Evolutionary conservation across 495 filamentous ascomycete species (phyloP).

Genomic region (Talaromyces thailandensis): DNA sequence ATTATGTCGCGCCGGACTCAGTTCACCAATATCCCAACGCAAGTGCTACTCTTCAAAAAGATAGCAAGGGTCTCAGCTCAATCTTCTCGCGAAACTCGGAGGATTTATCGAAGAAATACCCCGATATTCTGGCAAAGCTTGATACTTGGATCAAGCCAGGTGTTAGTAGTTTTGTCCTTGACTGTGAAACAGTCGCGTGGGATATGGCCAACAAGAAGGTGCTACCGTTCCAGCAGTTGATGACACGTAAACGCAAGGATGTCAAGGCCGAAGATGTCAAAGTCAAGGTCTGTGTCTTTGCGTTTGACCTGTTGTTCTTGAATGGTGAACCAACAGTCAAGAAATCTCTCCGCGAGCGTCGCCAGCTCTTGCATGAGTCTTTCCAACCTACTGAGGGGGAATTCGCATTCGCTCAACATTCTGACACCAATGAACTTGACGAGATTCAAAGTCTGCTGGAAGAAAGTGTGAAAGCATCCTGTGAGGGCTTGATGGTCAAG

Average conservation of each 20-base stretch:
- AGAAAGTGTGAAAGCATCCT: conserved; percentile 86
- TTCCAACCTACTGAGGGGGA: conserved; percentile 78
- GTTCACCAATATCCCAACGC: conserved; percentile 52
- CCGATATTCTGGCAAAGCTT: conserved; percentile 84
- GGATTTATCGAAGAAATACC: conserved; percentile 94
- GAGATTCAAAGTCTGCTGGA: conserved; percentile 89
- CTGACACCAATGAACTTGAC: conserved; percentile 82
- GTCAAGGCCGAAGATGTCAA: conserved; percentile 96
- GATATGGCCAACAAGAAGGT: conserved; percentile 88
- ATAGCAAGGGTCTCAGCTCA: conserved; percentile 60
- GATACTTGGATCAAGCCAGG: conserved; percentile 79
- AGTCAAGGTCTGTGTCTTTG: conserved; percentile 95
- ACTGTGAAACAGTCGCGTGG: conserved; percentile 99
- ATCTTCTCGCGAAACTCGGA: conserved; percentile 98
- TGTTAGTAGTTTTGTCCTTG: conserved; percentile 89
- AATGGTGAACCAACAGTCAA: conserved; percentile 88
- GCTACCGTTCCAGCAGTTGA: conserved; percentile 91
- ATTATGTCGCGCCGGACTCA: conserved; percentile 83
- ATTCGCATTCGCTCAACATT: conserved; percentile 81
- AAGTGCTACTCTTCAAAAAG: conserved; percentile 32
- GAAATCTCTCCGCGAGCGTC: conserved; percentile 76
- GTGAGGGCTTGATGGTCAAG: conserved; percentile 98
- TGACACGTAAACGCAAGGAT: conserved; percentile 96
- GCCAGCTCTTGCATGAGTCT: conserved; percentile 63
- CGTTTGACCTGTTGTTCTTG: conserved; percentile 88